Evolutionary conservation across 1,139 yeast genomes (phyloP).

Genomic region (Pichia sp.): DNA sequence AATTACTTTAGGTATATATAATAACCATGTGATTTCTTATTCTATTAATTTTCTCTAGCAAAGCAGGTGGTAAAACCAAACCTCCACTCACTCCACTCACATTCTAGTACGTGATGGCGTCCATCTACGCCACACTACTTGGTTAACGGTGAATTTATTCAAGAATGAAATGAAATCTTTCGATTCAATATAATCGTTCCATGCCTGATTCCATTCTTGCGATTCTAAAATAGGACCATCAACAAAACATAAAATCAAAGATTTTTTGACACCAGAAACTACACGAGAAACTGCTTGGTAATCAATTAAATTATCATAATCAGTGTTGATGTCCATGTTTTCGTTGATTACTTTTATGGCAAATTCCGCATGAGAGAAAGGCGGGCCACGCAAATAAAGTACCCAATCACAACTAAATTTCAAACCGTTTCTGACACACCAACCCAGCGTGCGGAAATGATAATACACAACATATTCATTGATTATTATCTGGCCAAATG

Average conservation of each 20-base stretch:
- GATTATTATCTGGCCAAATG: constrained; percentile 30
- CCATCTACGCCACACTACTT: constrained; percentile 72
- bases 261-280: constrained; percentile 80
- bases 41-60: no score
- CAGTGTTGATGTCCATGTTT: not conserved
- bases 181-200: constrained; percentile 23
- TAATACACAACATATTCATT: constrained; percentile 69
- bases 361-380: constrained; percentile 89
- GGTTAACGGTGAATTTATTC: constrained; percentile 34
- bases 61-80: no score
- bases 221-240: constrained; percentile 34
- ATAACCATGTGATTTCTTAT: no score
- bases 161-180: constrained; percentile 18
- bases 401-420: constrained; percentile 84
- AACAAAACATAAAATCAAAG: constrained; percentile 61
- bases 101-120: constrained; percentile 77
- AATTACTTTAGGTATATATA: no score
- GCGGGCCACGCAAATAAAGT: constrained; percentile 86
- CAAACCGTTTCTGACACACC: constrained; percentile 91
- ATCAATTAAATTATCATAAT: constrained; percentile 48
- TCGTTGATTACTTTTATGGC: constrained; percentile 30
- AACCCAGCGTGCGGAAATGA: constrained; percentile 80
- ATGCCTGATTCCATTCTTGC: constrained; percentile 21
- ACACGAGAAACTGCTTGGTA: constrained; percentile 68
- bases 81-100: constrained; percentile 1